These are phyloP conservation scores for Cyclospora cayetanensis DNA, from an alignment of 169 alveolate species.

Conservation along the genomic window DNA sequence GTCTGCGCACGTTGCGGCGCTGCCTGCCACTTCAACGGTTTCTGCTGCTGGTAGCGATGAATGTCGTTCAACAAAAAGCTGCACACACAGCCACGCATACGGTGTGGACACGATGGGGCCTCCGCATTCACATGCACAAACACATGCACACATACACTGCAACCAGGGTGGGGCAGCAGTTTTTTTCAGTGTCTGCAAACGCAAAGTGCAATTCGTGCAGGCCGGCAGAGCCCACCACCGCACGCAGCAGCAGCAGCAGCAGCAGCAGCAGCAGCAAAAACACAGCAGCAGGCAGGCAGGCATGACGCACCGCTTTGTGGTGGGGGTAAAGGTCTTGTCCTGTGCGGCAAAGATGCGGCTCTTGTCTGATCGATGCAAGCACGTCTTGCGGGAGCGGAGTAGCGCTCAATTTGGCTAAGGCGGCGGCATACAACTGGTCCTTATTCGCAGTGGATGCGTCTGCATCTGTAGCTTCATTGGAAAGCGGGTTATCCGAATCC, in stretches of 20 bases:
- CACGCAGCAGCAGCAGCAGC: conserved; percentile 17
- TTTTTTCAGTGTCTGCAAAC: too few species aligned
- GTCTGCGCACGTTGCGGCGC: neutral
- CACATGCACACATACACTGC: too few species aligned
- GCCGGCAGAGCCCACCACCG: too few species aligned
- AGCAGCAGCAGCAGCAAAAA: conserved; percentile 18
- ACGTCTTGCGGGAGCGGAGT: neutral
- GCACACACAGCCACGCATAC: neutral
- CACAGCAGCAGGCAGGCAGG: neutral
- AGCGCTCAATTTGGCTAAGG: neutral
- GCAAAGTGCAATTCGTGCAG: too few species aligned
- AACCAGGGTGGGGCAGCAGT: too few species aligned
- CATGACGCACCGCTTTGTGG: neutral
- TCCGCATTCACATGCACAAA: too few species aligned
- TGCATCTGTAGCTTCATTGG: neutral
- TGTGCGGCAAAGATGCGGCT: neutral
- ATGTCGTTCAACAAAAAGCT: neutral
- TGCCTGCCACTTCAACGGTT: neutral
- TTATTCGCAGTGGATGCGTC: neutral
- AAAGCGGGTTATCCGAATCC: too few species aligned
- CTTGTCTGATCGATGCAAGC: neutral
- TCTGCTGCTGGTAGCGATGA: neutral
- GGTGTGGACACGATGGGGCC: too few species aligned
- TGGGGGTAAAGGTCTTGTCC: neutral
- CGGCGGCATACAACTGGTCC: neutral